Conservation (phyloP, 495 filamentous ascomycete species). For the Trichoderma erinaceum region DNA sequence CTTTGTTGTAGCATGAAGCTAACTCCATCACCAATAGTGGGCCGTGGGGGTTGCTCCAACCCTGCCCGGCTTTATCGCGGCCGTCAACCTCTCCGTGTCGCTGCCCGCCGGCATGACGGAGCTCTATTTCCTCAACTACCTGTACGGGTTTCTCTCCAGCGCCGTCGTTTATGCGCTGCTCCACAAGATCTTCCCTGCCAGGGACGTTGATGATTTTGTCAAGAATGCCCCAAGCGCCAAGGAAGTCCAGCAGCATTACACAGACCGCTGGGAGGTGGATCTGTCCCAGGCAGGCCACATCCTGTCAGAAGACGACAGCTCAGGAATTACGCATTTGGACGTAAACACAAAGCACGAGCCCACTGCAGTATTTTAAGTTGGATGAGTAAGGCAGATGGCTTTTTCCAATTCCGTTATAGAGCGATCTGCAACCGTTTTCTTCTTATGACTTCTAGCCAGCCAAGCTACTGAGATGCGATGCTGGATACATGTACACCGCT, state of each 20-base stretch:
- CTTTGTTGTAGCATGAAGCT: not conserved
- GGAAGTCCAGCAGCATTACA: not conserved
- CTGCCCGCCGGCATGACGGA: slow-evolving; percentile 4
- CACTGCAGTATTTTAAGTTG: not conserved
- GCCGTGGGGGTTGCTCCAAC: not conserved
- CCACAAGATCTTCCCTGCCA: not conserved
- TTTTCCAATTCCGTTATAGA: not conserved
- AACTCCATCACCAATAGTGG: not conserved
- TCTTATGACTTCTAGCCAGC: not conserved
- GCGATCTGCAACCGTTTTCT: not conserved
- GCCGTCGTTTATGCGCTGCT: not conserved
- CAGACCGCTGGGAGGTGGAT: slow-evolving; percentile 6
- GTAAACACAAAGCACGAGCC: not conserved
- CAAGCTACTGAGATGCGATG: not conserved
- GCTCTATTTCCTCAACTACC: slow-evolving; percentile 6
- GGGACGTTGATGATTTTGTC: not conserved
- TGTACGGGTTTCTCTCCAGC: slow-evolving; percentile 1
- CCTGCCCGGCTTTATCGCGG: slow-evolving; percentile 8
- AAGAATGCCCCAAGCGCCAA: not conserved
- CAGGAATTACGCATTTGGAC: not conserved
- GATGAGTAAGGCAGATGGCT: not conserved
- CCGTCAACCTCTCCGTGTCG: not conserved
- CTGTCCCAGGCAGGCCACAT: not conserved
- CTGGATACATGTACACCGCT: not conserved
- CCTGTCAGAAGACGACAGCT: slow-evolving; percentile 4